phyloP scores from a whole-genome alignment of 73 alveolate species.

The Tetrahymena elliotti region DNA sequence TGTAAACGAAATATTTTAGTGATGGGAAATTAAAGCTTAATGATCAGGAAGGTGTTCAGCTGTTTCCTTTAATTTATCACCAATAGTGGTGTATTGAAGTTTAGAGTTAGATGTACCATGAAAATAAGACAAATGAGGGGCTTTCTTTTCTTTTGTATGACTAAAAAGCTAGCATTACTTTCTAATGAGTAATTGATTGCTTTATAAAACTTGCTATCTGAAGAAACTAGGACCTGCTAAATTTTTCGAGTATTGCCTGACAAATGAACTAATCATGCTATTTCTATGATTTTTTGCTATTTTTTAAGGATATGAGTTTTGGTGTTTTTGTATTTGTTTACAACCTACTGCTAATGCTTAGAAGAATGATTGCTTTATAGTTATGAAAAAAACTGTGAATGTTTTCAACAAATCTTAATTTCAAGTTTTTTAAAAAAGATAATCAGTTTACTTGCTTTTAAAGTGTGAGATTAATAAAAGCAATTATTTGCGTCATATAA shows the following conservation, averaged over 20 bases:
- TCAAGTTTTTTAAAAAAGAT: neutral
- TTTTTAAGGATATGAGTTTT: neutral
- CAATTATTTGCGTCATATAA: neutral
- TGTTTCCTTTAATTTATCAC: neutral
- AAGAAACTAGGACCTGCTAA: neutral
- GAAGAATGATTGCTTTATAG: too few species aligned
- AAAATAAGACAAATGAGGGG: neutral
- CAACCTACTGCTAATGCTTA: too few species aligned
- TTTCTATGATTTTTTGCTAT: too few species aligned
- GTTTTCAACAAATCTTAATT: neutral
- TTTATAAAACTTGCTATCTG: neutral
- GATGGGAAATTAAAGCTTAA: constrained; percentile 9
- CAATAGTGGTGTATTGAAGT: neutral
- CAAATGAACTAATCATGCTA: neutral
- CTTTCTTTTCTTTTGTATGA: neutral
- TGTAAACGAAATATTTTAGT: constrained; percentile 1
- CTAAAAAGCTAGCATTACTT: neutral
- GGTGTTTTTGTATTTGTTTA: neutral
- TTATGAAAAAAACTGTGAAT: too few species aligned
- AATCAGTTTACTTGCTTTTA: neutral
- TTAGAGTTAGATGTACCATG: neutral
- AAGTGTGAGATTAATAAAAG: neutral
- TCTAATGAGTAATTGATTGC: neutral
- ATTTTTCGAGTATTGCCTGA: neutral
- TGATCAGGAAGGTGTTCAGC: neutral